Conservation (phyloP, 2,329 filamentous ascomycete species). For the Parafenestella ontariensis region DNA sequence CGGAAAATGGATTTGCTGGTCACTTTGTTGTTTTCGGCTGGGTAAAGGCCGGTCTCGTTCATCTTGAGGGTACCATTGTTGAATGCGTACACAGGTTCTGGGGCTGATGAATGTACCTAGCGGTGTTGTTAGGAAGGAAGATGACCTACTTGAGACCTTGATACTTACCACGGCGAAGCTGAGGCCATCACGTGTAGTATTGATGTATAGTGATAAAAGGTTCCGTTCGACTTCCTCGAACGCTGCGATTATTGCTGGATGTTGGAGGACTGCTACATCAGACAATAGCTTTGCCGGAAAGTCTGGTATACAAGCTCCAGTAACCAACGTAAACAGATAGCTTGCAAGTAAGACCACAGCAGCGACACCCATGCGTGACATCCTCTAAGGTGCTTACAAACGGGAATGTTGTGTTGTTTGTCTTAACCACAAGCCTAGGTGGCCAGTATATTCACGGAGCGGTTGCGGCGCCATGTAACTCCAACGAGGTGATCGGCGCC, state of each 20-base stretch:
- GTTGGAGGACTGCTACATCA: constrained; percentile 24
- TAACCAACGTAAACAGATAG: constrained; percentile 3
- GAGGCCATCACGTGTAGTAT: constrained; percentile 36
- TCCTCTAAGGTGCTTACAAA: not conserved
- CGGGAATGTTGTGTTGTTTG: not conserved
- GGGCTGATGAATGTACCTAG: constrained; percentile 38
- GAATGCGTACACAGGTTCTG: constrained; percentile 27
- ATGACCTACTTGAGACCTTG: not conserved
- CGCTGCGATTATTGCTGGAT: constrained; percentile 31
- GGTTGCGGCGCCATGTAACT: not conserved
- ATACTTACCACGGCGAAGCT: constrained; percentile 38
- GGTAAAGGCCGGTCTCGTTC: constrained; percentile 30
- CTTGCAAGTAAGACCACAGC: not conserved
- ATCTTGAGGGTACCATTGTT: constrained; percentile 40
- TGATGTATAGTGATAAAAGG: constrained; percentile 25
- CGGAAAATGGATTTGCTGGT: constrained; percentile 42
- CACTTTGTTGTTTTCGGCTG: constrained; percentile 14
- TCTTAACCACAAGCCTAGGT: not conserved
- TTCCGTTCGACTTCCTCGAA: constrained; percentile 28
- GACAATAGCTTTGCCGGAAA: constrained; percentile 25
- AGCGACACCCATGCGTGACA: not conserved
- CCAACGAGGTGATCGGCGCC: not conserved
- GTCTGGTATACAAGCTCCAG: constrained; percentile 35
- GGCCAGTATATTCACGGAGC: not conserved
- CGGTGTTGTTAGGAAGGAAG: not conserved